phyloP scores from a whole-genome alignment of 2,329 filamentous ascomycete species.

The Aureobasidium sp. region DNA sequence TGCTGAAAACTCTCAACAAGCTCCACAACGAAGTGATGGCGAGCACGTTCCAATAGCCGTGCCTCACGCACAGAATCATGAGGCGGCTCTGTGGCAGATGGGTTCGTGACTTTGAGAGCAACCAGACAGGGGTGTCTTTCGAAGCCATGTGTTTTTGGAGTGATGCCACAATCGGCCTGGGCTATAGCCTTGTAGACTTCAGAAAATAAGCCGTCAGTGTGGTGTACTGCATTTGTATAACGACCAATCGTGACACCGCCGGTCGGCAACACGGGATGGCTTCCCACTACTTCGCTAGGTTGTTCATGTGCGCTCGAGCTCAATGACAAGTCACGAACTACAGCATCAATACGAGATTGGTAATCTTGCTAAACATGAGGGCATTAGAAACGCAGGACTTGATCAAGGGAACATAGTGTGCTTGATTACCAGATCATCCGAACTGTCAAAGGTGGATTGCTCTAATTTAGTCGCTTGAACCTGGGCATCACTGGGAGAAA shows the following conservation, averaged over 20 bases:
- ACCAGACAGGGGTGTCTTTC: background rate
- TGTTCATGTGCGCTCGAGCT: background rate
- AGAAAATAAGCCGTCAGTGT: slow-evolving; percentile 67
- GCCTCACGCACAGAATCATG: slow-evolving; percentile 78
- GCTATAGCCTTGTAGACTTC: slow-evolving; percentile 66
- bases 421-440: background rate
- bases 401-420: background rate
- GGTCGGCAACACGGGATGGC: slow-evolving; percentile 19
- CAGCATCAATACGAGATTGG: slow-evolving; percentile 4
- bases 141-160: background rate
- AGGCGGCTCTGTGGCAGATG: slow-evolving; percentile 65
- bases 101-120: slow-evolving; percentile 81
- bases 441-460: background rate
- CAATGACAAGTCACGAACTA: background rate
- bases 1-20: slow-evolving; percentile 66
- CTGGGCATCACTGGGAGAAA: slow-evolving; percentile 5
- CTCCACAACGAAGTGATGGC: slow-evolving; percentile 54
- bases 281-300: slow-evolving; percentile 13
- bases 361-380: background rate
- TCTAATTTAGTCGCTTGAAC: slow-evolving; percentile 7
- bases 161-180: slow-evolving; percentile 22
- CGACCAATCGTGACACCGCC: slow-evolving; percentile 43
- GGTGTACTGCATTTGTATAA: slow-evolving; percentile 51
- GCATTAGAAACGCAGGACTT: background rate
- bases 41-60: slow-evolving; percentile 59